Evolutionary conservation across 140 eudicot species (phyloP).

Genomic region (Ambrosia hybrid): DNA sequence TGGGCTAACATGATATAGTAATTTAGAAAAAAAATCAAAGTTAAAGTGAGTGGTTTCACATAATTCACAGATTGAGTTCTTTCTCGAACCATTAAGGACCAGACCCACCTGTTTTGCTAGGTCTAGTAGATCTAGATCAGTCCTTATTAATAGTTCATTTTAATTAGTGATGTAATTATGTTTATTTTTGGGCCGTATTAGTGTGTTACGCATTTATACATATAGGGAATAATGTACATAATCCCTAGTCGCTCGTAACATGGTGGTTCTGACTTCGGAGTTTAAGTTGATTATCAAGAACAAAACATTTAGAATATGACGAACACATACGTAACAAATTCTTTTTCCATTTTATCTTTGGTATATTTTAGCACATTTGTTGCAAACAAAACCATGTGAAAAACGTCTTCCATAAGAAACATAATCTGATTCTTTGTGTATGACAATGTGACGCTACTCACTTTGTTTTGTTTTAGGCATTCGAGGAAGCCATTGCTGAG

Average conservation of each 20-base stretch:
- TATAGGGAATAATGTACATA: not conserved
- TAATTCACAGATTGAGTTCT: not conserved
- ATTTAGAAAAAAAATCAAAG: not conserved
- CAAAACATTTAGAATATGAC: not conserved
- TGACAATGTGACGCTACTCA: not conserved
- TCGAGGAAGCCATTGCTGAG: constrained; percentile 19
- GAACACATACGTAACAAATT: not conserved
- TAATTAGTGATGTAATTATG: not conserved
- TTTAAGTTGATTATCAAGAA: not conserved
- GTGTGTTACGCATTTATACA: not conserved
- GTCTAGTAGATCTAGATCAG: not conserved
- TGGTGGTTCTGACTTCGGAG: not conserved
- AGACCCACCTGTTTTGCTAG: not conserved
- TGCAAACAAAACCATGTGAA: not conserved
- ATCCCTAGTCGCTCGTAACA: not conserved
- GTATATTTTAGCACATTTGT: not conserved
- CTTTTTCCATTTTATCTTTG: not conserved
- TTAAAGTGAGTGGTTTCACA: not conserved
- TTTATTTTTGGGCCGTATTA: not conserved
- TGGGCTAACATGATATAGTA: not conserved
- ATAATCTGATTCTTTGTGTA: not conserved
- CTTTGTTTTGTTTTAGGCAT: not conserved
- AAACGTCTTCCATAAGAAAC: not conserved
- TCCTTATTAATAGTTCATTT: not conserved
- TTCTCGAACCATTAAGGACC: not conserved